Evolutionary conservation across 73 alveolate genomes (phyloP), one percentile per base, ranked within the genome.

Genomic region (Paramecium pentaurelia): DNA sequence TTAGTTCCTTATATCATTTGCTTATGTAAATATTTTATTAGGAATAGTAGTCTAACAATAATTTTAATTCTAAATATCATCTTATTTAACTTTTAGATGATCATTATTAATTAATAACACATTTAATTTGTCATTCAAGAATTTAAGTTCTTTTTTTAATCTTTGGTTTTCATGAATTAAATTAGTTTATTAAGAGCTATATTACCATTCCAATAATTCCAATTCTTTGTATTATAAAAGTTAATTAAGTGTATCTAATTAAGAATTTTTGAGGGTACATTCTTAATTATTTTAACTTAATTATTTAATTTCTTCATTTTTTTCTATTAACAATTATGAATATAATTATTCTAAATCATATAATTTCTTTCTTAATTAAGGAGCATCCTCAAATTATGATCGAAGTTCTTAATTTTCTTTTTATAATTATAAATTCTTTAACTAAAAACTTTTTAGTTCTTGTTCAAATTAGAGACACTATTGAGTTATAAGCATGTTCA

Each of bases 41-140:
- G 20, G 3, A 4, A 14, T 0, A 12, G 60, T 49, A 2, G 28
- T 5, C 25, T 49, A 49, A 49, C 4, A n/a, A 49, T 49, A 16
- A 9, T 49, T 49, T 49, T 14, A 3, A 12, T 5, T 49, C 2
- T 49, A 40, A 40, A 40, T 49, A 49, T 49, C 20, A 0, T 16
- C 28, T n/a, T 49, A 49, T 49, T 49, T 40, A 40, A 40, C 60
- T 49, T 8, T 64, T 0, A 28, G 28, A 28, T 22, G 45, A 25
- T 73, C 87, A 73, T 73, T 73, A 22, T 40, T 40, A 38, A 36
- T 10, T 34, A 73, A n/a, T 73, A 73, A 8, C 18, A 73, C 5
- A 73, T 73, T 38, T 37, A 73, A 38, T 73, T 73, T 73, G 8
- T 73, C 87, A 73, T 73, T 73, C 22, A 73, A 44, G 22, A 73